phyloP scores from a whole-genome alignment of 2,329 filamentous ascomycete genomes.

The Trichoderma sp. region DNA sequence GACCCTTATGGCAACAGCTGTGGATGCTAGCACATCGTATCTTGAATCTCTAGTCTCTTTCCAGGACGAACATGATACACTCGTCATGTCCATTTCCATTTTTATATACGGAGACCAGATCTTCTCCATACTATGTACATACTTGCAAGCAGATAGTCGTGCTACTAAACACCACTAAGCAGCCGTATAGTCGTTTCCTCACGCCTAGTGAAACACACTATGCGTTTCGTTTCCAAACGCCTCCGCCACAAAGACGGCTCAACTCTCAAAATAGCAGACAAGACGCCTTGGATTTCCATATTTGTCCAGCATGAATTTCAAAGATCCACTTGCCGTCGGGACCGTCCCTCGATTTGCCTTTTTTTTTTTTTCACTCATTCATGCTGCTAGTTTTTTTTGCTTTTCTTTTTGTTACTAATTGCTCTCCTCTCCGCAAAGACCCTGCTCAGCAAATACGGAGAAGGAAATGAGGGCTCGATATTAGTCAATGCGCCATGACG shows the following conservation, averaged over 20 bases:
- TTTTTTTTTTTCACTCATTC: background rate
- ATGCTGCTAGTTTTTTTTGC: background rate
- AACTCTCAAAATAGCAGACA: background rate
- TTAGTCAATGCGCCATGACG: background rate
- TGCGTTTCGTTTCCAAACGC: background rate
- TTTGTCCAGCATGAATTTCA: constrained; percentile 3
- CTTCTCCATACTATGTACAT: background rate
- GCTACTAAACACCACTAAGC: background rate
- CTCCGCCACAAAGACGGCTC: background rate
- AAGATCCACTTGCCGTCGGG: constrained; percentile 23
- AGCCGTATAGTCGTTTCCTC: background rate
- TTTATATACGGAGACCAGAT: background rate
- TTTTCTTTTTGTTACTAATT: background rate
- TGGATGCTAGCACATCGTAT: background rate
- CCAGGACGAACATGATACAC: background rate
- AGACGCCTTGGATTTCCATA: background rate
- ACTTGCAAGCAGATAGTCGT: background rate
- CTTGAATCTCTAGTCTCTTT: background rate
- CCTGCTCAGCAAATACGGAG: background rate
- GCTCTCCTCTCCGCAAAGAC: background rate
- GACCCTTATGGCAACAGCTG: background rate
- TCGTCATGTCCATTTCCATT: background rate
- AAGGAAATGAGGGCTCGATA: background rate
- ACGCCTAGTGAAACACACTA: background rate
- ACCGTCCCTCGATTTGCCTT: background rate